These are phyloP conservation scores for Suillus luteus DNA, from an alignment of 768 basidiomycete genomes.

Conservation along the genomic window DNA sequence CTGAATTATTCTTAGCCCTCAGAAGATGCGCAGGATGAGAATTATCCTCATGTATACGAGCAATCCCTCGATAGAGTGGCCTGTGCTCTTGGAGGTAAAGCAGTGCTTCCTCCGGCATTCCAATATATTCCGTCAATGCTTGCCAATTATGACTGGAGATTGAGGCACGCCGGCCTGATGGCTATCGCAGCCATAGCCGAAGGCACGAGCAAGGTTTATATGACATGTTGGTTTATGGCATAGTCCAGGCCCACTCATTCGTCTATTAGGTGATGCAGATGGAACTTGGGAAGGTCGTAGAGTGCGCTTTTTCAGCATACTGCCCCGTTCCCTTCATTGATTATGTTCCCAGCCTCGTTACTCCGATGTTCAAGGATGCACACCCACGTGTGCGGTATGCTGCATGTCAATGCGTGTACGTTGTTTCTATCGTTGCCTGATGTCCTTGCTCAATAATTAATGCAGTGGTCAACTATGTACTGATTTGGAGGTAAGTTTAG, in stretches of 20 bases:
- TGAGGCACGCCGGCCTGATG: slow-evolving; percentile 84
- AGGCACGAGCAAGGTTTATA: slow-evolving; percentile 68
- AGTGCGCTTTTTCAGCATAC: slow-evolving; percentile 48
- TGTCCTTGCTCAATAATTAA: slow-evolving; percentile 8
- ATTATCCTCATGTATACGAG: slow-evolving; percentile 76
- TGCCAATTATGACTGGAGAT: slow-evolving; percentile 79
- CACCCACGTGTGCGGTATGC: slow-evolving; percentile 77
- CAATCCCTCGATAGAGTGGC: slow-evolving; percentile 82
- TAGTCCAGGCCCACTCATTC: slow-evolving; percentile 10
- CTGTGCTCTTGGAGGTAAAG: slow-evolving; percentile 74
- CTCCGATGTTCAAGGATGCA: slow-evolving; percentile 74
- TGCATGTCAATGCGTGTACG: slow-evolving; percentile 84
- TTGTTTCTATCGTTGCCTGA: slow-evolving; percentile 14
- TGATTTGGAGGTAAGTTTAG: slow-evolving; percentile 68
- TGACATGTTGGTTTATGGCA: neutral
- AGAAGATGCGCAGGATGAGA: slow-evolving; percentile 58
- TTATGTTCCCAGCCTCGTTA: slow-evolving; percentile 55
- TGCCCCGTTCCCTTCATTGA: slow-evolving; percentile 3
- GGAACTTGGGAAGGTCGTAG: slow-evolving; percentile 79
- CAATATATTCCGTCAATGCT: slow-evolving; percentile 84
- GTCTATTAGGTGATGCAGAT: slow-evolving; percentile 67
- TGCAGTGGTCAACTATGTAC: slow-evolving; percentile 85
- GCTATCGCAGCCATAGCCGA: slow-evolving; percentile 86
- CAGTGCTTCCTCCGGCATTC: slow-evolving; percentile 79
- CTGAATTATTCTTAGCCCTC: slow-evolving; percentile 50